Percentiles rank a stretch among this genome's conserved stretches.
Evolutionary conservation across 139 green algal species (phyloP).

Genomic region (Tetraselmis chui): DNA sequence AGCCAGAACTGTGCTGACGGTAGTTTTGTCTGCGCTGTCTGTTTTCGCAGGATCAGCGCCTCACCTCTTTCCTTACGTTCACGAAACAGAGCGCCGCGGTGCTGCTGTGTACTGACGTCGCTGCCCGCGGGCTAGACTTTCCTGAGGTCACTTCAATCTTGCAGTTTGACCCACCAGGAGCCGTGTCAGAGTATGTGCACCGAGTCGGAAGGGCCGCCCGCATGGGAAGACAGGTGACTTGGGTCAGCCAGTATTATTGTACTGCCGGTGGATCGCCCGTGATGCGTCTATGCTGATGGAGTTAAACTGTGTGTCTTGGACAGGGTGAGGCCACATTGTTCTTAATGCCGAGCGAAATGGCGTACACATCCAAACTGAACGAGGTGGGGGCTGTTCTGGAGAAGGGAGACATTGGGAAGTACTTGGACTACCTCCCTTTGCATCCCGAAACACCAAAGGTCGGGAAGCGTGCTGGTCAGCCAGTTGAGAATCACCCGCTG

Average conservation of each 20-base stretch:
- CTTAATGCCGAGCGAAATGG: slow-evolving; percentile 71
- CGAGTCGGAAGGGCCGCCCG: slow-evolving; percentile 83
- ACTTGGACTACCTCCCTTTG: slow-evolving; percentile 9
- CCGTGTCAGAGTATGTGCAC: slow-evolving; percentile 78
- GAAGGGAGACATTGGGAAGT: slow-evolving; percentile 12
- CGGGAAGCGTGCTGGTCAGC: background rate
- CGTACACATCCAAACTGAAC: slow-evolving; percentile 69
- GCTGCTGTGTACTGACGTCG: slow-evolving; percentile 83
- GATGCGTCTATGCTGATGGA: too few species aligned
- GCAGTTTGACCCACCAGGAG: slow-evolving; percentile 86
- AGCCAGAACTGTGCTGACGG: too few species aligned
- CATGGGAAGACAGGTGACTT: slow-evolving; percentile 44
- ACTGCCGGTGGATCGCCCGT: background rate
- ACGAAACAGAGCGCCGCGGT: slow-evolving; percentile 44
- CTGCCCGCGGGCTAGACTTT: slow-evolving; percentile 86
- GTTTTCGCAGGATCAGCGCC: slow-evolving; percentile 68
- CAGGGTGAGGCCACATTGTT: slow-evolving; percentile 77
- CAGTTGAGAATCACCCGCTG: background rate
- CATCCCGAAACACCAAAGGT: background rate
- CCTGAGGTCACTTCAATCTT: slow-evolving; percentile 78
- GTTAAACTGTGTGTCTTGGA: too few species aligned
- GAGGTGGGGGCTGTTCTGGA: slow-evolving; percentile 36
- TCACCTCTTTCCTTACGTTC: slow-evolving; percentile 66
- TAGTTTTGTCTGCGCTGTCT: too few species aligned
- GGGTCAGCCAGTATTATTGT: background rate